These are phyloP conservation scores for Trichoderma aggressivum DNA, from an alignment of 2,329 filamentous ascomycete genomes.

Conservation along the genomic window DNA sequence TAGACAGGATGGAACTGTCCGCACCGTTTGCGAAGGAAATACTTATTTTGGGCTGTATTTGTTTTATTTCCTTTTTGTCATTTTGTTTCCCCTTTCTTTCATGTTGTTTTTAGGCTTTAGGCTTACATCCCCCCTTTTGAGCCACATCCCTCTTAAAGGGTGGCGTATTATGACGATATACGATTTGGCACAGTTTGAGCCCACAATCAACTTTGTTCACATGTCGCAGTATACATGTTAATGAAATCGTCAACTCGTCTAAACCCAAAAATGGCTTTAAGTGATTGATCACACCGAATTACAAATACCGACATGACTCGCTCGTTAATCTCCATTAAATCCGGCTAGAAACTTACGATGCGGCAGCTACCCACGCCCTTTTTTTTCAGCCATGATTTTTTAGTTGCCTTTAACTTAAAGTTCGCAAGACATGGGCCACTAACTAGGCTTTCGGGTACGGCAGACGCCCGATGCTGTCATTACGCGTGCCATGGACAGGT, in stretches of 20 bases:
- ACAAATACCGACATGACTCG: background rate
- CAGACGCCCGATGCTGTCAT: background rate
- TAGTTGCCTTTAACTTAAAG: background rate
- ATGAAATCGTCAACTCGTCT: background rate
- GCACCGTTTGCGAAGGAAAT: constrained; percentile 8
- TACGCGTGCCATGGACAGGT: background rate
- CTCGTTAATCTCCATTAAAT: background rate
- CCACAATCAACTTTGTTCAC: background rate
- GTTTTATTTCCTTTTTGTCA: background rate
- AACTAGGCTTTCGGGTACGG: constrained; percentile 3
- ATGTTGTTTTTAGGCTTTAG: background rate
- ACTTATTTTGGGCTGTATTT: background rate
- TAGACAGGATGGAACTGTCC: constrained; percentile 11
- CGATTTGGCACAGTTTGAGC: background rate
- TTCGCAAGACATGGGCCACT: background rate
- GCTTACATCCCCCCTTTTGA: background rate
- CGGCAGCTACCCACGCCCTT: background rate
- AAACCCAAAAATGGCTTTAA: background rate
- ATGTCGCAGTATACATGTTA: background rate
- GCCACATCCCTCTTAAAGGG: background rate
- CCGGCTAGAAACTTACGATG: background rate
- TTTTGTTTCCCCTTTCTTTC: background rate
- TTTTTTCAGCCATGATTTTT: background rate
- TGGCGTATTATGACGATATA: background rate
- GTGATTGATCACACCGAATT: background rate